Evolutionary conservation across 345 rosid species (phyloP), one percentile per base, ranked within the genome.

Genomic region (Conringia planisiliqua): DNA sequence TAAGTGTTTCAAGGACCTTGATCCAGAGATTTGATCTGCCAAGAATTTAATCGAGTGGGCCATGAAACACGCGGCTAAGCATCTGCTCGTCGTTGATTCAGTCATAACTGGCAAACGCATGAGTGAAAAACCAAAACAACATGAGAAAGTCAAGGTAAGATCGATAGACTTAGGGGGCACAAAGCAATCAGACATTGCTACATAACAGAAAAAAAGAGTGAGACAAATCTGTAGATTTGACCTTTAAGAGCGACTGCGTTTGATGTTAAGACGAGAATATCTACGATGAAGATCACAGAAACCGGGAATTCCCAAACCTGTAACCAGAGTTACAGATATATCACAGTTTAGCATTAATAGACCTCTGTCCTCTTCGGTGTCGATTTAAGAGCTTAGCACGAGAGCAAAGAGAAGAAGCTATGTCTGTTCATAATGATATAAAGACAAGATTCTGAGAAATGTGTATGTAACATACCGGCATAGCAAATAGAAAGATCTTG

Each of bases 301-400:
- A 89, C 66, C 3, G 96, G 95, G 62, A 93, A 87, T 69, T 88
- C 87, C 98, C 96, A 89, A 35, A 93, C 88, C 97, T 89, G 90
- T 32, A 66, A 60, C 66, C 22, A 61, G 11, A 40, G 14, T 52
- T 40, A 29, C 42, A 65, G 2, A 32, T 18, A 10, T 26, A 30
- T 10, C 50, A 56, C 18, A 18, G 11, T 20, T 38, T 20, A 39
- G n/a, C 38, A 60, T 51, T 51, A n/a, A 46, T 62, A 72, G 12
- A 51, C 35, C 4, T 12, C 14, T 38, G 32, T 11, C 57, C 14
- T 13, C 42, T 32, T 57, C 0, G 0, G 10, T 17, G 57, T 12
- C 4, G n/a, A n/a, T 57, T n/a, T 48, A 20, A 33, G 22, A 63
- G 51, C 12, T 17, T 27, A 68, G 62, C 36, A 55, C 2, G 10